These are phyloP conservation scores for Sugiyamaella sp. DNA, from an alignment of 1,139 yeast genomes.

Conservation along the genomic window DNA sequence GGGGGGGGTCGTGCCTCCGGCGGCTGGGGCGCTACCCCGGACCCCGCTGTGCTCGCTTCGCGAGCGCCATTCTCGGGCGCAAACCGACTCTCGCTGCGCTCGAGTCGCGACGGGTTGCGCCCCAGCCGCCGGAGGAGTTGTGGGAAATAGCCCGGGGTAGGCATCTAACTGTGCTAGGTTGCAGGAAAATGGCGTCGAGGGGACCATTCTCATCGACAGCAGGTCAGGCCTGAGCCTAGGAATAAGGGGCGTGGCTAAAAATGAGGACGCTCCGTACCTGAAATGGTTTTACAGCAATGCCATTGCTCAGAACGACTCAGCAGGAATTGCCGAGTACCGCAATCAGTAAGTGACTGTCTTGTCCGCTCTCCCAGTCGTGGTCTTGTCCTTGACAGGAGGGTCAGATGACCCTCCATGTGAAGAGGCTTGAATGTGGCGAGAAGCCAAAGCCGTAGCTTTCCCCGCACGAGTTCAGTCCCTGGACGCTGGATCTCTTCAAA, in stretches of 20 bases:
- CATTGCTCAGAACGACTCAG: slow-evolving; percentile 18
- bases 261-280: slow-evolving; percentile 36
- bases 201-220: slow-evolving; percentile 34
- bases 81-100: no score
- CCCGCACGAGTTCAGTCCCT: no score
- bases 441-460: no score
- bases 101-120: no score
- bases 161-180: slow-evolving; percentile 24
- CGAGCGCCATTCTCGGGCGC: no score
- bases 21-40: background rate
- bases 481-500: no score
- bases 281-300: slow-evolving; percentile 26
- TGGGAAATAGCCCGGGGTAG: no score
- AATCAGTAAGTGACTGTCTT: slow-evolving; percentile 25
- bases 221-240: slow-evolving; percentile 37
- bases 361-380: background rate
- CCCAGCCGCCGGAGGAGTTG: no score
- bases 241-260: slow-evolving; percentile 36
- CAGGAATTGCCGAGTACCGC: slow-evolving; percentile 23
- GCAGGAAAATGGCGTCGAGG: slow-evolving; percentile 32
- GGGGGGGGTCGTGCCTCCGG: no score
- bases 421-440: no score
- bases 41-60: no score
- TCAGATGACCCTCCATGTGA: no score
- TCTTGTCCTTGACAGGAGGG: background rate